Conservation (phyloP, 1,284 basidiomycete genomes). For the Anthracocystis panici-leucophaei region DNA sequence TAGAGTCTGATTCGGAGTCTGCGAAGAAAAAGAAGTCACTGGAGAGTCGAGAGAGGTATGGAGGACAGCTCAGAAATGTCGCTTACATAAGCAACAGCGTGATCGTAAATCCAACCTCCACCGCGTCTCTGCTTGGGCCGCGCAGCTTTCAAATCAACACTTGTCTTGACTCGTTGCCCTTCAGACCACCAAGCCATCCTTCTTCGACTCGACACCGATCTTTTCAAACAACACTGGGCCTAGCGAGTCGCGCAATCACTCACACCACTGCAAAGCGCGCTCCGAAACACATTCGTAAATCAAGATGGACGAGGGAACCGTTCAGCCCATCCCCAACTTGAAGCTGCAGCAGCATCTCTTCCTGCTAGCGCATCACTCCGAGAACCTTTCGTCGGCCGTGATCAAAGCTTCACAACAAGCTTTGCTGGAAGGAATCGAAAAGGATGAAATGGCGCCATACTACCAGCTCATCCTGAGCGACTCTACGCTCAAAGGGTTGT, state of each 20-base stretch:
- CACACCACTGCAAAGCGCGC: neutral
- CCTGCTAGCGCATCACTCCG: constrained; percentile 56
- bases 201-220: neutral
- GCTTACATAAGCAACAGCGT: constrained; percentile 43
- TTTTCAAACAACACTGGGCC: neutral
- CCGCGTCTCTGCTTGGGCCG: constrained; percentile 47
- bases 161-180: neutral
- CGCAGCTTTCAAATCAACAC: constrained; percentile 48
- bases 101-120: constrained; percentile 47
- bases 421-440: constrained; percentile 81
- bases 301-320: constrained; percentile 64
- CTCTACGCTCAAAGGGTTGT: constrained; percentile 66
- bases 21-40: neutral
- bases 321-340: constrained; percentile 67
- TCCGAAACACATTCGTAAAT: neutral
- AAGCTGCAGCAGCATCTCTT: constrained; percentile 67
- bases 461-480: constrained; percentile 59
- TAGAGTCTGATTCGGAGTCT: too few relatives aligned
- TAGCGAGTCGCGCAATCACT: neutral
- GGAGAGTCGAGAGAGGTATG: too few relatives aligned
- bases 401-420: constrained; percentile 75
- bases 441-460: constrained; percentile 74
- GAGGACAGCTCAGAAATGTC: neutral
- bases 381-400: constrained; percentile 21
- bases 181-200: constrained; percentile 2